Base-by-base conservation (phyloP, 129 eudicot genomes). In the Helichrysum umbraculigerum region DNA sequence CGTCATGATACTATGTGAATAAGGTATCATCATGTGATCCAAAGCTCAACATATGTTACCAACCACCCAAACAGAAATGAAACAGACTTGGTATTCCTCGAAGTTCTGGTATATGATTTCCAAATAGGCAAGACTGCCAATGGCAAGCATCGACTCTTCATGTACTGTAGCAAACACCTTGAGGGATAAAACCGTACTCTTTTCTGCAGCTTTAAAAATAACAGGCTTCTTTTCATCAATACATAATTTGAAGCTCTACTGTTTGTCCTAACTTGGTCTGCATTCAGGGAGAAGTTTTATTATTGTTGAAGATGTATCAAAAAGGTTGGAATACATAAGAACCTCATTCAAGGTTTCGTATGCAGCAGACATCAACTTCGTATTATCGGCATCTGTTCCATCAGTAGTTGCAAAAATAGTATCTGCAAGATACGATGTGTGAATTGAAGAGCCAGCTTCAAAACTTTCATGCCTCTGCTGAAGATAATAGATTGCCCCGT, bases 141-240 rank as follows among this genome's bases (percentile, higher is more conserved):
- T 92, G 12, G 98, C 96, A 56, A 92, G 94, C 96, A 90, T 92
- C 35, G 98, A 96, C 82, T 92, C 98, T 81, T 92, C 98, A 42
- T 90, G 96, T 29, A 92, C 97, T 21, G 97, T 89, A 29, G 96
- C 82, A 71, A 92, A 92, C 20, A 89, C 92, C 44, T 78, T 85
- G 61, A 92, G 91, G 77, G 87, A 89, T 74, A 92, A 64, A 52
- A 82, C 25, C 97, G 87, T 89, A 33, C 89, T 85, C 72, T 92
- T 92, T 56, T 92, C 92, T 5, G 97, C 91, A 22, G 56, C 81
- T 62, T 89, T 91, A 37, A 84, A 76, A 15, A 89, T 72, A 8
- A 84, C 51, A 6, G 76, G 60, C 76, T 87, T 87, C 15, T 89
- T 83, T 61, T 84, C 89, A 58, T 89, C 96, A 39, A 65, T 32